Evolutionary conservation across 2,329 filamentous ascomycete species (phyloP).

Genomic region (Aspergillus niger): DNA sequence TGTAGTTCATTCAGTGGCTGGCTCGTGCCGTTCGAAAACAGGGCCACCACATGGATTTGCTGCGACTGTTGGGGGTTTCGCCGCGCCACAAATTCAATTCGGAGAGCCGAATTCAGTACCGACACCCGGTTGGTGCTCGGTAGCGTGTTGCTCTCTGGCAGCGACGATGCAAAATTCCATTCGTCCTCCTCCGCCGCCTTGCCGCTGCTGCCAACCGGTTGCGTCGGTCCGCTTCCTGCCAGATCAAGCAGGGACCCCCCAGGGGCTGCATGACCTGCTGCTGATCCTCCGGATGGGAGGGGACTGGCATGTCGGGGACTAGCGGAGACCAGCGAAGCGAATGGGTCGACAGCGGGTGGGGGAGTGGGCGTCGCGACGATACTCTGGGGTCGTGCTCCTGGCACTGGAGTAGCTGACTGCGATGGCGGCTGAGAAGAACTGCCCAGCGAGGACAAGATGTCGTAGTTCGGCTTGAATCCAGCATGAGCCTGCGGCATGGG

Average conservation of each 20-base stretch:
- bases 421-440: conserved; percentile 50
- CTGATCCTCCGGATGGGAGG: conserved; percentile 31
- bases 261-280: conserved; percentile 22
- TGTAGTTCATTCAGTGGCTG: conserved; percentile 76
- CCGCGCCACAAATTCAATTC: conserved; percentile 71
- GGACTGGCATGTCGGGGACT: conserved; percentile 52
- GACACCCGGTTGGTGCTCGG: conserved; percentile 65
- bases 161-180: conserved; percentile 87
- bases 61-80: conserved; percentile 56
- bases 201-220: conserved; percentile 31
- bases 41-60: conserved; percentile 69
- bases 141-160: conserved; percentile 62
- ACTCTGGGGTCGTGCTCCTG: conserved; percentile 38
- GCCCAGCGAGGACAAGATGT: conserved; percentile 58
- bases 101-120: conserved; percentile 70
- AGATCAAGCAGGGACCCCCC: conserved; percentile 38
- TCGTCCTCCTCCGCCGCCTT: conserved; percentile 73
- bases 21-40: conserved; percentile 79
- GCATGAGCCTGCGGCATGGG: conserved; percentile 46
- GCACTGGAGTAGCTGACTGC: conserved; percentile 52
- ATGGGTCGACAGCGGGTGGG: conserved; percentile 56
- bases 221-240: conserved; percentile 24
- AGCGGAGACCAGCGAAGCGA: conserved; percentile 58
- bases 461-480: conserved; percentile 56
- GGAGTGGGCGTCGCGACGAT: conserved; percentile 38